Base-by-base conservation (phyloP, 768 basidiomycete species). In the Lactarius trivialis region DNA sequence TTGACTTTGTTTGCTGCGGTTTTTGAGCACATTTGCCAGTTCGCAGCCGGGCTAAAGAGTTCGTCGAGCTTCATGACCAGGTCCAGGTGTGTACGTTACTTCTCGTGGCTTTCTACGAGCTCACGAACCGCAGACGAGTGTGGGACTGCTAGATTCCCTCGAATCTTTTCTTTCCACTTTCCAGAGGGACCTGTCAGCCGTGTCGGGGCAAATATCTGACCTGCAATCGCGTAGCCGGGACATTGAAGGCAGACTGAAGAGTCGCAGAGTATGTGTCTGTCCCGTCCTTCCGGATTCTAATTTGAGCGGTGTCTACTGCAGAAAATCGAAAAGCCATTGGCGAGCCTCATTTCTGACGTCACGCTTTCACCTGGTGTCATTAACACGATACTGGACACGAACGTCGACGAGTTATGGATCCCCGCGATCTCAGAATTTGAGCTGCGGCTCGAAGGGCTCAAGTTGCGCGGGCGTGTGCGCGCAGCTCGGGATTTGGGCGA, bases 131-230 rank as follows among this genome's bases (percentile, higher is more conserved):
- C 71, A 99, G 96, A 88, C 91, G 17, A 96, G 95, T 70, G 82
- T 91, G 15, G 80, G 79, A 61, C 81, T 98, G 21, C 79, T 99
- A 57, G 87, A 93, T 70, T 92, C 92, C 1, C 80, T 99, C 3
- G 88, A 97, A 67, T 80, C 85, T 1, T 98, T 98, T 73, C 81
- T 99, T 12, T 93, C 93, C 2, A 97, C 91, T 0, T 99, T 99
- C 70, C 96, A 98, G 74, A 88, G 81, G 68, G 96, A 99, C 73
- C 79, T 99, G 24, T 90, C 93, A 6, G 87, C 88, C 1, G 97
- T 98, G 11, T 98, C 97, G 2, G 91, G 93, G 3, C 95, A 99
- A 72, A 96, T 99, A 72, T 89, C 92, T 1, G 93, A 98, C 65
- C 79, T 99, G 26, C 97, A 98, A 70, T 83, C 85, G 66, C 81